Evolutionary conservation across 768 basidiomycete genomes (phyloP).

Genomic region (Phaffia tasmanica): DNA sequence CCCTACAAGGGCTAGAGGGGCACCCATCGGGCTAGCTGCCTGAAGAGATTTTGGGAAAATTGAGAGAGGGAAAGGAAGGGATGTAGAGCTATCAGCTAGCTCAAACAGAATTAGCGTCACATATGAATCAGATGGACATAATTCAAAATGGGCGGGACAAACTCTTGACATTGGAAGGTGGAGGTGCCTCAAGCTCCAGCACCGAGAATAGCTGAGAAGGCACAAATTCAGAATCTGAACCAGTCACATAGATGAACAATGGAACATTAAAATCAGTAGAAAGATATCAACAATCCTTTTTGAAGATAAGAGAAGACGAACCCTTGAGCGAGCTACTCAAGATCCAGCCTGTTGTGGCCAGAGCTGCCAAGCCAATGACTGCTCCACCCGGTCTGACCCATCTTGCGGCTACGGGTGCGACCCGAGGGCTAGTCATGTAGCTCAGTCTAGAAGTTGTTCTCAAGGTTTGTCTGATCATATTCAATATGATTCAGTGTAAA

Average conservation of each 20-base stretch:
- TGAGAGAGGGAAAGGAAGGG: conserved; percentile 34
- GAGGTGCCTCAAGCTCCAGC: too few relatives aligned
- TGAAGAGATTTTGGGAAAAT: conserved; percentile 14
- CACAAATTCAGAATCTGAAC: too few relatives aligned
- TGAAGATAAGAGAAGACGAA: too few relatives aligned
- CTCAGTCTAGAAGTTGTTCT: background rate
- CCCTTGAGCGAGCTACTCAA: too few relatives aligned
- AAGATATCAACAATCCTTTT: too few relatives aligned
- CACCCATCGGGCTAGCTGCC: conserved; percentile 29
- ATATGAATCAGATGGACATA: too few relatives aligned
- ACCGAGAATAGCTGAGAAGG: too few relatives aligned
- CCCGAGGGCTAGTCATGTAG: background rate
- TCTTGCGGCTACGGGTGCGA: background rate
- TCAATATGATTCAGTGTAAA: background rate
- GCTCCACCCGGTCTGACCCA: background rate
- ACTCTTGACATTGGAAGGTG: too few relatives aligned
- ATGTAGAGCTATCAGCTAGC: conserved; percentile 38
- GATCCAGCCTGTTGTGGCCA: too few relatives aligned
- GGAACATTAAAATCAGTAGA: background rate
- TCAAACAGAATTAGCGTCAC: background rate
- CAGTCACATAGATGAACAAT: too few relatives aligned
- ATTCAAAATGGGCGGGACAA: too few relatives aligned
- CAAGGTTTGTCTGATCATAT: background rate
- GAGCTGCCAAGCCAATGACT: background rate
- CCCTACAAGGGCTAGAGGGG: conserved; percentile 62